Evolutionary conservation across 2,329 filamentous ascomycete species (phyloP).

Genomic region (Talaromyces sp.): DNA sequence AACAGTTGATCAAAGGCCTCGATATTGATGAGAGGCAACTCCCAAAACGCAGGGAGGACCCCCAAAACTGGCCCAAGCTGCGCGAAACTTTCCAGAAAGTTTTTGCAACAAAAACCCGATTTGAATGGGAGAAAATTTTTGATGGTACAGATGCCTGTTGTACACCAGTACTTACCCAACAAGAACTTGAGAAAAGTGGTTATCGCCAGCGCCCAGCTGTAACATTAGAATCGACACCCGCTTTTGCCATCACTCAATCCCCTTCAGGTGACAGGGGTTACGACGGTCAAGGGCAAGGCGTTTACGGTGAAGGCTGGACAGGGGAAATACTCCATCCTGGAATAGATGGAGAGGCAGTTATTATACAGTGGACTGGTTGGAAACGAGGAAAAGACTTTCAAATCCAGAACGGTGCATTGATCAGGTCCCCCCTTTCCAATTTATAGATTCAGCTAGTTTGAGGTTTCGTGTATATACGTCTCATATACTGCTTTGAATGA

Average conservation of each 20-base stretch:
- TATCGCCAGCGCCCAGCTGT: constrained; percentile 37
- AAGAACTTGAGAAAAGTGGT: constrained; percentile 57
- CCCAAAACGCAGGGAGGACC: neutral
- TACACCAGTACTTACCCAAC: constrained; percentile 71
- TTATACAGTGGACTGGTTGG: constrained; percentile 71
- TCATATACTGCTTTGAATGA: no score
- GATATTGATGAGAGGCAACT: constrained; percentile 46
- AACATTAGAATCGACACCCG: constrained; percentile 60
- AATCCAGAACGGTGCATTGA: no score
- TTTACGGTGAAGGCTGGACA: constrained; percentile 50
- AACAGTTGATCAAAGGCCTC: constrained; percentile 59
- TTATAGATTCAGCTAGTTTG: no score
- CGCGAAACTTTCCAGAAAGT: constrained; percentile 50
- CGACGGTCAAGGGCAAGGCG: neutral
- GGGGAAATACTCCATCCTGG: constrained; percentile 57
- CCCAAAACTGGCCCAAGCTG: constrained; percentile 60
- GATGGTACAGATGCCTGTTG: constrained; percentile 84
- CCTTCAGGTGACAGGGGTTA: neutral
- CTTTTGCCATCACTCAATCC: constrained; percentile 15
- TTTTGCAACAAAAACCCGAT: constrained; percentile 63
- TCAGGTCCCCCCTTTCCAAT: no score
- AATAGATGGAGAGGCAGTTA: constrained; percentile 61
- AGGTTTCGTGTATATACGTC: no score
- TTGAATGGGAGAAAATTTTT: constrained; percentile 76
- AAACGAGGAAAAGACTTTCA: constrained; percentile 54